phyloP scores from a whole-genome alignment of 2,329 filamentous ascomycete species.

The Aspergillus arachidicola region DNA sequence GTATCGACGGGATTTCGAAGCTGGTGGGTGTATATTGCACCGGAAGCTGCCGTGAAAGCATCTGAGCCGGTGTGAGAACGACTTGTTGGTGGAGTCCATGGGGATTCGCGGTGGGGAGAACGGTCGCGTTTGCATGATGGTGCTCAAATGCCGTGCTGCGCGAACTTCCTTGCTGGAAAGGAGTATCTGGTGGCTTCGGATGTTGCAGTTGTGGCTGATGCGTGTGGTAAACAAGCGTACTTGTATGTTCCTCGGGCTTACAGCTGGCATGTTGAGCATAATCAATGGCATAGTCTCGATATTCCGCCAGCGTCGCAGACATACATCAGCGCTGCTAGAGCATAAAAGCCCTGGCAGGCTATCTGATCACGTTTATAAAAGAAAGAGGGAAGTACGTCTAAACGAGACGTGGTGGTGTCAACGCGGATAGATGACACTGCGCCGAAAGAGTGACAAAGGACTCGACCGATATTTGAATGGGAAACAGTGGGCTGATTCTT shows the following conservation, averaged over 20 bases:
- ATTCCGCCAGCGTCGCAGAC: conserved; percentile 72
- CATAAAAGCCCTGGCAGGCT: conserved; percentile 68
- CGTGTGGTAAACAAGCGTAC: conserved; percentile 65
- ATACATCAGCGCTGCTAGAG: conserved; percentile 76
- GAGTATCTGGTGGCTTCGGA: conserved; percentile 35
- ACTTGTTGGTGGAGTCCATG: conserved; percentile 36
- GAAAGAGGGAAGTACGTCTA: conserved; percentile 1
- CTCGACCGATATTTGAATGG: neutral
- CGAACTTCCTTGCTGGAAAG: conserved; percentile 35
- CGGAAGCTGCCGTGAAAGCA: conserved; percentile 37
- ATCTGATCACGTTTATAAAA: conserved; percentile 16
- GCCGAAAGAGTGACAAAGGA: neutral
- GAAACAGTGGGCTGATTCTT: neutral
- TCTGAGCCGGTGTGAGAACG: conserved; percentile 36
- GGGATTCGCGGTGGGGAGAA: conserved; percentile 33
- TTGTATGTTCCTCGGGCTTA: conserved; percentile 66
- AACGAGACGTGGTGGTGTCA: neutral
- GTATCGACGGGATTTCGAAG: conserved; percentile 36
- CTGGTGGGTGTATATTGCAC: conserved; percentile 37
- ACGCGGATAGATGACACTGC: neutral
- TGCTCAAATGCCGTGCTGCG: conserved; percentile 41
- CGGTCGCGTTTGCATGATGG: conserved; percentile 41
- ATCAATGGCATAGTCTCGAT: conserved; percentile 76
- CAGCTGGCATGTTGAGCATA: conserved; percentile 70
- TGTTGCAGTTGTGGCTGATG: conserved; percentile 43